Conservation (phyloP, 2,329 filamentous ascomycete genomes). For the Mycosphaerelloides madeirae region DNA sequence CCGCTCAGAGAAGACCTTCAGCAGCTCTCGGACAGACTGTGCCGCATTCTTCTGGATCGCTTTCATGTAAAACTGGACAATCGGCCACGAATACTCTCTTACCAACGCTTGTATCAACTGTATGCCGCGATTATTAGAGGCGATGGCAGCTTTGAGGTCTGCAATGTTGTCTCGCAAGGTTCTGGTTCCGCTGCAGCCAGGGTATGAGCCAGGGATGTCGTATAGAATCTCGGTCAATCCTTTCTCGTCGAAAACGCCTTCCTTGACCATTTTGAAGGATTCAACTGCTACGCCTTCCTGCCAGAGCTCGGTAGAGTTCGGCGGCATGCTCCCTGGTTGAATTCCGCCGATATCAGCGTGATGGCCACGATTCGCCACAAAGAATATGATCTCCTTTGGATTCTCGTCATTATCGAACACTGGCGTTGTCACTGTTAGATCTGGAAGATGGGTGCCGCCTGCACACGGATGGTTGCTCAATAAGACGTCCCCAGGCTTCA, state of each 20-base stretch:
- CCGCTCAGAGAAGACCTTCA: slow-evolving; percentile 24
- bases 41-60: slow-evolving; percentile 37
- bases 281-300: slow-evolving; percentile 42
- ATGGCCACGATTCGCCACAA: slow-evolving; percentile 39
- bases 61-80: slow-evolving; percentile 41
- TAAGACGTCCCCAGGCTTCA: slow-evolving; percentile 39
- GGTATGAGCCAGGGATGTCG: slow-evolving; percentile 59
- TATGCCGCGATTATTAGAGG: slow-evolving; percentile 34
- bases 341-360: slow-evolving; percentile 41
- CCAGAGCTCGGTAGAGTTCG: slow-evolving; percentile 40
- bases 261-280: slow-evolving; percentile 17
- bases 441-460: slow-evolving; percentile 41
- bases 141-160: slow-evolving; percentile 34
- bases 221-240: slow-evolving; percentile 46
- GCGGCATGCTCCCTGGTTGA: slow-evolving; percentile 40
- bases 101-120: slow-evolving; percentile 35
- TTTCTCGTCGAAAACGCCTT: slow-evolving; percentile 35
- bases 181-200: slow-evolving; percentile 31
- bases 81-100: slow-evolving; percentile 31
- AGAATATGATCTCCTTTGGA: slow-evolving; percentile 33
- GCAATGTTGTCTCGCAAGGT: slow-evolving; percentile 33
- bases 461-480: slow-evolving; percentile 38
- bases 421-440: slow-evolving; percentile 41
- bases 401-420: slow-evolving; percentile 30
- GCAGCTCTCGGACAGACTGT: slow-evolving; percentile 30